Evolutionary conservation across 1,284 basidiomycete species (phyloP).

Genomic region (Ganoderma resinaceum): DNA sequence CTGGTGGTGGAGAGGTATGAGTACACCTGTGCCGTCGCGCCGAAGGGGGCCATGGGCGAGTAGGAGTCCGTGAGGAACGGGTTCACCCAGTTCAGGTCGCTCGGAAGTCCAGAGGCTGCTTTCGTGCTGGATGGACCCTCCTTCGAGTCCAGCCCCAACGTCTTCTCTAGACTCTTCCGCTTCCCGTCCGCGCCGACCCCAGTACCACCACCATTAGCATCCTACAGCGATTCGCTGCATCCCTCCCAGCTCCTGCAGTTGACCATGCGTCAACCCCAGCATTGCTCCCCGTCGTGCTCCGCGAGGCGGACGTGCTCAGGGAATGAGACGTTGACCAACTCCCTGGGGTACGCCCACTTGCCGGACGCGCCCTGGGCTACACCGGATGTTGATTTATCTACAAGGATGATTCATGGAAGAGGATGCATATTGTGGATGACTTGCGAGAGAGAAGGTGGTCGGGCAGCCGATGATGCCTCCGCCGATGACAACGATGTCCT

Average conservation of each 20-base stretch:
- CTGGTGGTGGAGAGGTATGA: slow-evolving; percentile 82
- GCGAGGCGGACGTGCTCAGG: slow-evolving; percentile 83
- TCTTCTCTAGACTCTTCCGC: slow-evolving; percentile 63
- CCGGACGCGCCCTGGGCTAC: slow-evolving; percentile 83
- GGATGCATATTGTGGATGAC: slow-evolving; percentile 58
- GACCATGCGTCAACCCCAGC: slow-evolving; percentile 86
- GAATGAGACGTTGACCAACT: slow-evolving; percentile 83
- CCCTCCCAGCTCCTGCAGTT: slow-evolving; percentile 74
- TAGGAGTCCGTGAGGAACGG: slow-evolving; percentile 66
- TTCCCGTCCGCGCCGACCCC: slow-evolving; percentile 41
- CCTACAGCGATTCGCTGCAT: slow-evolving; percentile 46
- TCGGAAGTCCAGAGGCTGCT: slow-evolving; percentile 51
- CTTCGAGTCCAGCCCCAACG: slow-evolving; percentile 46
- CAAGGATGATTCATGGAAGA: slow-evolving; percentile 59
- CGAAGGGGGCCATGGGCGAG: slow-evolving; percentile 63
- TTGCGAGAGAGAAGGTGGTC: slow-evolving; percentile 83
- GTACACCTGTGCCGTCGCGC: slow-evolving; percentile 81
- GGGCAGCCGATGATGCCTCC: slow-evolving; percentile 87
- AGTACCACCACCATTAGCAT: slow-evolving; percentile 36
- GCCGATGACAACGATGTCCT: slow-evolving; percentile 54
- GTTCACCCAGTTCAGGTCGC: slow-evolving; percentile 69
- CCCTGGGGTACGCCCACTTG: slow-evolving; percentile 81
- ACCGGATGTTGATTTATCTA: slow-evolving; percentile 80
- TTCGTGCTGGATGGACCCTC: slow-evolving; percentile 35
- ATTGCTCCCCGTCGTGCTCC: slow-evolving; percentile 71